Conservation (phyloP, 2,329 filamentous ascomycete species). For the Metarhizium album region DNA sequence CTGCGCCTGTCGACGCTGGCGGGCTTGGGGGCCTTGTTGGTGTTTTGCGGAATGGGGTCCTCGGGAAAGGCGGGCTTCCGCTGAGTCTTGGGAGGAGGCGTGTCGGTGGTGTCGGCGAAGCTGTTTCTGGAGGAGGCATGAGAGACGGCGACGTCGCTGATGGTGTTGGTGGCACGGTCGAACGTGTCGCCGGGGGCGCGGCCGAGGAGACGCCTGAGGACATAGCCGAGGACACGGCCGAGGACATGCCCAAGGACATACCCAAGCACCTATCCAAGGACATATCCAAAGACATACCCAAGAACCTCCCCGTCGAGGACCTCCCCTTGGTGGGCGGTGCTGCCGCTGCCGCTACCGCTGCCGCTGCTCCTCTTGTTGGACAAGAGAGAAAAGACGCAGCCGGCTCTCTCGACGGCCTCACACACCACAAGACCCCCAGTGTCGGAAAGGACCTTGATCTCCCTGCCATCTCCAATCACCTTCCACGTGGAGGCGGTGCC, state of each 20-base stretch:
- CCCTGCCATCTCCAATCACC: neutral
- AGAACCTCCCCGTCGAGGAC: neutral
- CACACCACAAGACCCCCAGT: neutral
- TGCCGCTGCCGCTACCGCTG: neutral
- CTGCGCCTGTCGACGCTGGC: conserved; percentile 1
- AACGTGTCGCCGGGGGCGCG: neutral
- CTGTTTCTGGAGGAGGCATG: no score
- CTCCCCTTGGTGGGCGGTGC: no score
- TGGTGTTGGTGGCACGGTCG: no score
- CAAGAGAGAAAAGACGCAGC: neutral
- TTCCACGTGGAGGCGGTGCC: neutral
- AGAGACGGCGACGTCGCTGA: no score
- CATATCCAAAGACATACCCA: neutral
- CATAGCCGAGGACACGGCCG: no score
- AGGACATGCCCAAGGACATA: no score
- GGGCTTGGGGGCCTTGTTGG: neutral
- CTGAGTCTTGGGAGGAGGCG: no score
- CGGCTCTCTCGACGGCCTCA: neutral
- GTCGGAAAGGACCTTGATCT: neutral
- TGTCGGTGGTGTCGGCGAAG: no score
- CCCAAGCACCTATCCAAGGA: no score
- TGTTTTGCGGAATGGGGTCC: no score
- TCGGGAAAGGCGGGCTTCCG: no score
- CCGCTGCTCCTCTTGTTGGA: neutral
- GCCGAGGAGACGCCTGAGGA: neutral